Percentiles rank a stretch among this genome's conserved stretches.
Evolutionary conservation across 495 filamentous ascomycete species (phyloP).

Genomic region (Trichoderma erinaceum): DNA sequence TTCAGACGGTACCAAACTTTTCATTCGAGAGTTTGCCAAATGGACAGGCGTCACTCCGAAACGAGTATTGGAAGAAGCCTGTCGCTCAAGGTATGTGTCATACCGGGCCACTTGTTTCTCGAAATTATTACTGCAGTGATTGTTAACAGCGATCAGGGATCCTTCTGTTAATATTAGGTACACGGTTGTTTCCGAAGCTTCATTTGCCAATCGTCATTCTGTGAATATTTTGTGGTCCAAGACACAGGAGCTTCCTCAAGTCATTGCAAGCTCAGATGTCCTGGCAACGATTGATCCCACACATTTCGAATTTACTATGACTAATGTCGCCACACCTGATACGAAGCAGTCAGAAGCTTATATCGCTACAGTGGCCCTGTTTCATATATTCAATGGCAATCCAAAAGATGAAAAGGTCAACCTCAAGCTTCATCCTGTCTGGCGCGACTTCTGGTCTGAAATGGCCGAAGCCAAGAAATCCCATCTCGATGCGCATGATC

Average conservation of each 20-base stretch:
- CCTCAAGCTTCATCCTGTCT: slow-evolving; percentile 66
- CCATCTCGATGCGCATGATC: slow-evolving; percentile 62
- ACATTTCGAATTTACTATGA: slow-evolving; percentile 61
- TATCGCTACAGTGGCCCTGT: slow-evolving; percentile 74
- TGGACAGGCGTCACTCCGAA: slow-evolving; percentile 64
- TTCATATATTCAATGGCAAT: slow-evolving; percentile 67
- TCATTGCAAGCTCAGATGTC: slow-evolving; percentile 34
- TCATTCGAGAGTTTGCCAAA: slow-evolving; percentile 77
- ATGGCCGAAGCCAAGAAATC: slow-evolving; percentile 62
- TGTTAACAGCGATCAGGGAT: slow-evolving; percentile 47
- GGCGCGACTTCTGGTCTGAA: slow-evolving; percentile 83
- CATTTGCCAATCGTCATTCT: slow-evolving; percentile 67
- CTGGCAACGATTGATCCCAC: slow-evolving; percentile 38
- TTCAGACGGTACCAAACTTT: slow-evolving; percentile 46
- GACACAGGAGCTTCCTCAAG: slow-evolving; percentile 52
- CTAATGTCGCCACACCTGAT: slow-evolving; percentile 65
- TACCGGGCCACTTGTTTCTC: not conserved
- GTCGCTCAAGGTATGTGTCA: slow-evolving; percentile 64
- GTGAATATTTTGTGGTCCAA: slow-evolving; percentile 78
- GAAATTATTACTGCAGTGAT: not conserved
- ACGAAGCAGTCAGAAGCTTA: slow-evolving; percentile 77
- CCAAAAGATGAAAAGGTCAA: slow-evolving; percentile 81
- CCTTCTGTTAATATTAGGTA: slow-evolving; percentile 57
- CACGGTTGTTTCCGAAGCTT: slow-evolving; percentile 59
- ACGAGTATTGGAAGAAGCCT: slow-evolving; percentile 76